A percentile compares a stretch with the other conserved stretches of the same genome.
phyloP scores from a whole-genome alignment of 2,329 filamentous ascomycete species.

The Phoma sp. region DNA sequence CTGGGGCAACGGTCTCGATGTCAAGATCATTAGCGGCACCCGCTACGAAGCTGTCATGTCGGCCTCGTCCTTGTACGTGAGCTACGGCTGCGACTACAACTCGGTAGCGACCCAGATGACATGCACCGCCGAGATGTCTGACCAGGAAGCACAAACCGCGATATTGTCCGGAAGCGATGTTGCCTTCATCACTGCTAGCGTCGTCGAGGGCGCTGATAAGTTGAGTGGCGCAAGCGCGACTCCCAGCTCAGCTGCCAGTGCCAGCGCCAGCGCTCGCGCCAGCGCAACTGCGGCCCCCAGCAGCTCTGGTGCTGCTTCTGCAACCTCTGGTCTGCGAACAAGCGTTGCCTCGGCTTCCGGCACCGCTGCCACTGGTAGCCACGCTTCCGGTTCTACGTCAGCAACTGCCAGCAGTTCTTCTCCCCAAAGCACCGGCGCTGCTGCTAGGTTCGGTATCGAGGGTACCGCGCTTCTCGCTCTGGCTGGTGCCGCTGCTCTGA shows the following conservation, averaged over 20 bases:
- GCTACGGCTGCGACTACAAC: conserved; percentile 36
- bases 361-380: conserved; percentile 13
- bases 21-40: conserved; percentile 20
- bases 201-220: conserved; percentile 32
- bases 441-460: conserved; percentile 26
- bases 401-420: conserved; percentile 12
- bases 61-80: conserved; percentile 26
- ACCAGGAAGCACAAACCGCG: conserved; percentile 25
- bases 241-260: conserved; percentile 8
- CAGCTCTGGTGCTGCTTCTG: conserved; percentile 9
- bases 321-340: conserved; percentile 13
- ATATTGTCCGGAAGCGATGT: conserved; percentile 27
- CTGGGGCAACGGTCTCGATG: conserved; percentile 30
- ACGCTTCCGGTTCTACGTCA: conserved; percentile 6
- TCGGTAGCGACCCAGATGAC: conserved; percentile 28
- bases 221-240: conserved; percentile 24
- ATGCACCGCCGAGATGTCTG: conserved; percentile 32
- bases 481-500: conserved; percentile 30
- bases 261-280: background rate
- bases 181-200: conserved; percentile 28
- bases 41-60: conserved; percentile 30
- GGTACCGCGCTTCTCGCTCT: conserved; percentile 28
- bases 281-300: conserved; percentile 7
- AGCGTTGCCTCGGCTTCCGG: conserved; percentile 12
- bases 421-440: conserved; percentile 32